These are phyloP conservation scores for Fusarium hostae DNA, from an alignment of 2,329 filamentous ascomycete genomes.

Conservation along the genomic window DNA sequence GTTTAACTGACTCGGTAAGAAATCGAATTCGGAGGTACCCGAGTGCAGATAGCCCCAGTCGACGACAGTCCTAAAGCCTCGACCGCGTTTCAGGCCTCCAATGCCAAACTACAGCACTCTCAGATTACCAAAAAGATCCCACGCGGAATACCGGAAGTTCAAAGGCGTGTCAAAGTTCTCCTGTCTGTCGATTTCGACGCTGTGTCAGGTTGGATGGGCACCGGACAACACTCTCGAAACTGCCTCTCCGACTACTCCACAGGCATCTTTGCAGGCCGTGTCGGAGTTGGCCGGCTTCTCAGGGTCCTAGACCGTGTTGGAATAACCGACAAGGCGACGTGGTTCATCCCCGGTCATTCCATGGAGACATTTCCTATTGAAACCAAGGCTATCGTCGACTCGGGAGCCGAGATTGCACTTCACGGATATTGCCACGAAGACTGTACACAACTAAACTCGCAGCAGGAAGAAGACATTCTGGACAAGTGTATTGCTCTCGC, in stretches of 20 bases:
- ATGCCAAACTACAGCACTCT: background rate
- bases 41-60: background rate
- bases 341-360: conserved; percentile 63
- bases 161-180: conserved; percentile 37
- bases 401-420: conserved; percentile 17
- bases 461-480: background rate
- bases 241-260: conserved; percentile 22
- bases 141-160: background rate
- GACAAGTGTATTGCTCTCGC: conserved; percentile 1
- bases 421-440: conserved; percentile 6
- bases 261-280: conserved; percentile 34
- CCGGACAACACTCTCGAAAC: conserved; percentile 55
- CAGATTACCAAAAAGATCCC: background rate
- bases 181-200: conserved; percentile 62
- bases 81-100: background rate
- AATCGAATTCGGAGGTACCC: background rate
- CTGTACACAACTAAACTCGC: background rate
- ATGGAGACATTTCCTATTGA: conserved; percentile 60
- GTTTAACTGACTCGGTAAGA: background rate
- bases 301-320: conserved; percentile 51
- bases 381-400: conserved; percentile 52
- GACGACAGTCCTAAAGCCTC: background rate
- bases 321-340: conserved; percentile 59
- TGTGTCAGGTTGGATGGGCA: conserved; percentile 64
- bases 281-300: conserved; percentile 62